phyloP scores from a whole-genome alignment of 2,329 filamentous ascomycete genomes.

The Keithomyces neogunnii region DNA sequence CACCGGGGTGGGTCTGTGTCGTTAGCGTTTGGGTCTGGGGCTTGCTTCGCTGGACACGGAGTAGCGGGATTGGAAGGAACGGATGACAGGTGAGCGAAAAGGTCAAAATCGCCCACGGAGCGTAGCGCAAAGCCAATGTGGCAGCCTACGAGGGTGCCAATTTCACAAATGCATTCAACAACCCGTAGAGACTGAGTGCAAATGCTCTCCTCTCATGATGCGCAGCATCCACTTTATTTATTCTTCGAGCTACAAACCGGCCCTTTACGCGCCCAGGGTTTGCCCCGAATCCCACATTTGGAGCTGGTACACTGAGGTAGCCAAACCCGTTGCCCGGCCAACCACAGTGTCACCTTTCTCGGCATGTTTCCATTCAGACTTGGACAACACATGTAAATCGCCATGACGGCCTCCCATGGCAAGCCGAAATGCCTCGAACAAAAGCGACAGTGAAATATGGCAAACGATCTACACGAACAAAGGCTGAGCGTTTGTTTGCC shows the following conservation, averaged over 20 bases:
- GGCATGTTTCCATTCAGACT: background rate
- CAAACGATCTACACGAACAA: constrained; percentile 37
- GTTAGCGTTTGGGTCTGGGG: background rate
- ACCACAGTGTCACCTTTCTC: constrained; percentile 3
- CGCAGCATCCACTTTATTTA: no score
- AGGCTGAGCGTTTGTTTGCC: constrained; percentile 39
- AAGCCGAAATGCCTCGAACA: constrained; percentile 35
- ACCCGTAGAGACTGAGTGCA: no score
- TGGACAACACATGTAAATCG: background rate
- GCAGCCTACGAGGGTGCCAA: no score
- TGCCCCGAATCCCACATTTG: no score
- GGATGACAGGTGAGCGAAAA: background rate
- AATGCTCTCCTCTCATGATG: no score
- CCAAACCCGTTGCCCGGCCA: constrained; percentile 9
- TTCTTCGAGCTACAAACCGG: no score
- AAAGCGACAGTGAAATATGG: constrained; percentile 41
- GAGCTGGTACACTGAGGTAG: background rate
- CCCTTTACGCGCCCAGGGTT: no score
- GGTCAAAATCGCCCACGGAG: no score
- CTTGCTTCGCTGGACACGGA: background rate
- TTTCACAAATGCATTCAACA: no score
- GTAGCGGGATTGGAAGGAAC: no score
- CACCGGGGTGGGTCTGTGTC: constrained; percentile 3
- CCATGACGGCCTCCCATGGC: background rate
- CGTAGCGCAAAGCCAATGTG: no score